Evolutionary conservation across 2,329 filamentous ascomycete genomes (phyloP).

Genomic region (Bertia moriformis): DNA sequence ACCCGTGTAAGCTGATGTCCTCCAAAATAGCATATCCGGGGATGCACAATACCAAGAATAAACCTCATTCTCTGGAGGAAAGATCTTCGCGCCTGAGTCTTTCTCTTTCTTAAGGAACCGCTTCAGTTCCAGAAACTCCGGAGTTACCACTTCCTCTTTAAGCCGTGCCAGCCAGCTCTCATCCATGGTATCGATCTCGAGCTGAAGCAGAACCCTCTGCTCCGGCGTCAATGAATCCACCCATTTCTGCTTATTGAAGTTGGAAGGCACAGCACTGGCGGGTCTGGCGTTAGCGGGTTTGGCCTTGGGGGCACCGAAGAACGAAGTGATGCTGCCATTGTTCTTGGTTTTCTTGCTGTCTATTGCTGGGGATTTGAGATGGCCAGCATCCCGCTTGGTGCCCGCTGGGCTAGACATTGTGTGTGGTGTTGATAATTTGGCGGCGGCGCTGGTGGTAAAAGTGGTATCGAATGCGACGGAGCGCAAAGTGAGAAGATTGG

Average conservation of each 20-base stretch:
- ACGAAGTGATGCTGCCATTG: constrained; percentile 72
- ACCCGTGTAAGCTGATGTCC: not conserved
- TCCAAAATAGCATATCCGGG: not conserved
- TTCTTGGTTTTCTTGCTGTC: constrained; percentile 59
- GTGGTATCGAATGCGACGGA: not conserved
- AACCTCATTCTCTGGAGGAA: constrained; percentile 75
- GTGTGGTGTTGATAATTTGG: too few species aligned
- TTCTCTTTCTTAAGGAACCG: constrained; percentile 71
- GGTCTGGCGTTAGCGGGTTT: constrained; percentile 14
- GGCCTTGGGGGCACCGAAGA: constrained; percentile 63
- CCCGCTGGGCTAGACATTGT: not conserved
- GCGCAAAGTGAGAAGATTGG: not conserved
- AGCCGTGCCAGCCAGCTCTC: constrained; percentile 82
- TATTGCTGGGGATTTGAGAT: constrained; percentile 2
- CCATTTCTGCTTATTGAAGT: constrained; percentile 86
- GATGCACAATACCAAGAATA: constrained; percentile 67
- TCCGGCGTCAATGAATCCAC: constrained; percentile 64
- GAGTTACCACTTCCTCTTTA: constrained; percentile 68
- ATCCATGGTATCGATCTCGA: constrained; percentile 86
- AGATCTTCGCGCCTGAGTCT: constrained; percentile 60
- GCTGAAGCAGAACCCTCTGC: constrained; percentile 65
- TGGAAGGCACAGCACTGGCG: constrained; percentile 15
- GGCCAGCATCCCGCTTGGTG: not conserved
- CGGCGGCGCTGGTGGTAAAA: too few species aligned
- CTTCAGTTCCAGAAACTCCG: constrained; percentile 78